These are phyloP conservation scores for Calonectria hawksworthii DNA, from an alignment of 2,329 filamentous ascomycete genomes.

Conservation along the genomic window DNA sequence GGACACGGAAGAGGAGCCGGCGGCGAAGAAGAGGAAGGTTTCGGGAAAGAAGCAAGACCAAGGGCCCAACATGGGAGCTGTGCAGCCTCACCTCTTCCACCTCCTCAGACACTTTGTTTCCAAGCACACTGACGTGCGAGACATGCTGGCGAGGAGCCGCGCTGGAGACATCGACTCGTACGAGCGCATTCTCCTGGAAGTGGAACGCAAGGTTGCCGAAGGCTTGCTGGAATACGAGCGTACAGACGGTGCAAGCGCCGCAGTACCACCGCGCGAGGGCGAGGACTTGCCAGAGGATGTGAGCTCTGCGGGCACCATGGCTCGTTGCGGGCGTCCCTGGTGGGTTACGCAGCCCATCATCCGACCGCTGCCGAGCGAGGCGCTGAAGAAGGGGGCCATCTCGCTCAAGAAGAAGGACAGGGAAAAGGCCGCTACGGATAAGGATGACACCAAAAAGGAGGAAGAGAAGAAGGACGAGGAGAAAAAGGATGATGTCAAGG, in stretches of 20 bases:
- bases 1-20: constrained; percentile 59
- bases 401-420: constrained; percentile 79
- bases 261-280: constrained; percentile 50
- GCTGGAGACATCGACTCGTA: constrained; percentile 81
- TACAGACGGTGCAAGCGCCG: constrained; percentile 64
- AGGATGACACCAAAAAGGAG: constrained; percentile 49
- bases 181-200: constrained; percentile 81
- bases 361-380: constrained; percentile 88
- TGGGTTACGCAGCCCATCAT: constrained; percentile 94
- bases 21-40: constrained; percentile 65
- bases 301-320: constrained; percentile 77
- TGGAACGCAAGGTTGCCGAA: constrained; percentile 81
- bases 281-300: constrained; percentile 61
- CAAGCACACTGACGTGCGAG: constrained; percentile 85
- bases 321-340: constrained; percentile 83
- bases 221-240: constrained; percentile 78
- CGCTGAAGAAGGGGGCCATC: constrained; percentile 84
- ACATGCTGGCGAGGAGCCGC: constrained; percentile 80
- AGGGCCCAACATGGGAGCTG: constrained; percentile 77
- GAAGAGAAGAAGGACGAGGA: constrained; percentile 41
- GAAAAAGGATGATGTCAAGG: constrained; percentile 42
- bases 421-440: constrained; percentile 51
- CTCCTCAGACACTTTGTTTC: constrained; percentile 86
- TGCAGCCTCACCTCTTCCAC: constrained; percentile 95
- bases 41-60: constrained; percentile 55